phyloP scores from a whole-genome alignment of 495 filamentous ascomycete species.

The Aspergillus avenaceus region DNA sequence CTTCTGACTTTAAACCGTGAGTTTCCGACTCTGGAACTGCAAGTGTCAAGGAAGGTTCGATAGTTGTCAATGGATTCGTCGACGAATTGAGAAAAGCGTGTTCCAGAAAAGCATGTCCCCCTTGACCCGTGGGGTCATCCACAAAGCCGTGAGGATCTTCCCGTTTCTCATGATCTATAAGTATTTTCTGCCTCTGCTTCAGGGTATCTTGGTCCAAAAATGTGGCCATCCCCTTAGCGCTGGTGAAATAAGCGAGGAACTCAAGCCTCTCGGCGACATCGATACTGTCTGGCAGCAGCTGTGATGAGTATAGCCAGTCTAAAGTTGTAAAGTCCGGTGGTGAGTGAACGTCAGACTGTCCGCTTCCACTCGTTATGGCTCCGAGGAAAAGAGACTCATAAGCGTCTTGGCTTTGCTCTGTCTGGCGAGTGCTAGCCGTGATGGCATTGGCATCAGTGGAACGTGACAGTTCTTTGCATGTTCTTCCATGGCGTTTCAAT shows the following conservation, averaged over 20 bases:
- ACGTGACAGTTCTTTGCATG: slow-evolving; percentile 16
- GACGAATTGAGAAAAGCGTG: background rate
- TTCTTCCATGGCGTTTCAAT: slow-evolving; percentile 21
- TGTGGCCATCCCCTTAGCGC: slow-evolving; percentile 17
- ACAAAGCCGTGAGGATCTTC: background rate
- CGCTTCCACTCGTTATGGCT: background rate
- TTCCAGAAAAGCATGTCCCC: background rate
- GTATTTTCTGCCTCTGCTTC: slow-evolving; percentile 13
- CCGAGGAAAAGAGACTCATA: background rate
- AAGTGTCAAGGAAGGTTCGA: slow-evolving; percentile 7
- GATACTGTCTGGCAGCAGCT: slow-evolving; percentile 9
- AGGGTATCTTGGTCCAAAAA: slow-evolving; percentile 20
- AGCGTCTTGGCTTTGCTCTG: background rate
- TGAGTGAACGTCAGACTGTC: slow-evolving; percentile 2
- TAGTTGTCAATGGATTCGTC: background rate
- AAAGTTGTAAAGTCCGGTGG: slow-evolving; percentile 15
- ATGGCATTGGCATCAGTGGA: background rate
- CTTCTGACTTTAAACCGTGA: slow-evolving; percentile 6
- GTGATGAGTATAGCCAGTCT: slow-evolving; percentile 17
- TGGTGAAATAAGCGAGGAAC: slow-evolving; percentile 24
- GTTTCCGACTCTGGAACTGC: background rate
- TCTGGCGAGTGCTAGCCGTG: background rate
- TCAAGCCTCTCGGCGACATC: slow-evolving; percentile 18
- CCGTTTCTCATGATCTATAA: background rate
- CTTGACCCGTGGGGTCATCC: background rate